A percentile compares a stretch with the other conserved stretches of the same genome.
phyloP scores from a whole-genome alignment of 768 basidiomycete genomes.

The Austroboletus eburneus region DNA sequence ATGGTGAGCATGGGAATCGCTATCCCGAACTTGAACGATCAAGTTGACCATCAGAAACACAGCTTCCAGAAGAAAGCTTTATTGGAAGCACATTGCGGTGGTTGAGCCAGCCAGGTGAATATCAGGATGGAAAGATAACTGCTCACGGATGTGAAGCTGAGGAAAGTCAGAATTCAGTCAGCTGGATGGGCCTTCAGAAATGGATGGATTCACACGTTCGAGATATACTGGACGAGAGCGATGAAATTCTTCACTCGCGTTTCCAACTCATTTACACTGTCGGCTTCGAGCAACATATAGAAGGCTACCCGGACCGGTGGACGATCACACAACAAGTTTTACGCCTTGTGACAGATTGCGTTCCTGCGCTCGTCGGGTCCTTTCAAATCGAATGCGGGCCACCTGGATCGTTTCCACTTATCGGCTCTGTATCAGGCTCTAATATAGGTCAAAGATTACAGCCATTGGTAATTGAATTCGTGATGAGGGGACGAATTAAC shows the following conservation, averaged over 20 bases:
- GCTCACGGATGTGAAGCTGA: background rate
- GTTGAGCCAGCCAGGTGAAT: background rate
- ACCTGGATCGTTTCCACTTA: constrained; percentile 13
- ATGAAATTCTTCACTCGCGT: too few species aligned
- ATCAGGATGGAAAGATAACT: too few species aligned
- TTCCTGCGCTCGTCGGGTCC: too few species aligned
- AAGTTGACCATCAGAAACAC: background rate
- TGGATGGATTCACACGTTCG: too few species aligned
- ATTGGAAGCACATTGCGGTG: background rate
- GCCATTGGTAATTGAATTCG: background rate
- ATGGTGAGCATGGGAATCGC: background rate
- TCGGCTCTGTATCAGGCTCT: constrained; percentile 1
- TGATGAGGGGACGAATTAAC: constrained; percentile 15
- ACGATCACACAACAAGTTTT: constrained; percentile 24
- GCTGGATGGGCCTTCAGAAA: constrained; percentile 13
- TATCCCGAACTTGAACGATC: background rate
- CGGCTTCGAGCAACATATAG: too few species aligned
- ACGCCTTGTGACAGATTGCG: constrained; percentile 7
- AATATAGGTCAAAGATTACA: background rate
- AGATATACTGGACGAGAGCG: too few species aligned
- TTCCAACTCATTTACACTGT: too few species aligned
- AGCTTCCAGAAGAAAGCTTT: background rate
- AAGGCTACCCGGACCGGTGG: constrained; percentile 30
- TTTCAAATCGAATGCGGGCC: constrained; percentile 2
- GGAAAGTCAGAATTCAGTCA: background rate